Evolutionary conservation across 2,329 filamentous ascomycete genomes (phyloP).

Genomic region (Akanthomyces lecanii): DNA sequence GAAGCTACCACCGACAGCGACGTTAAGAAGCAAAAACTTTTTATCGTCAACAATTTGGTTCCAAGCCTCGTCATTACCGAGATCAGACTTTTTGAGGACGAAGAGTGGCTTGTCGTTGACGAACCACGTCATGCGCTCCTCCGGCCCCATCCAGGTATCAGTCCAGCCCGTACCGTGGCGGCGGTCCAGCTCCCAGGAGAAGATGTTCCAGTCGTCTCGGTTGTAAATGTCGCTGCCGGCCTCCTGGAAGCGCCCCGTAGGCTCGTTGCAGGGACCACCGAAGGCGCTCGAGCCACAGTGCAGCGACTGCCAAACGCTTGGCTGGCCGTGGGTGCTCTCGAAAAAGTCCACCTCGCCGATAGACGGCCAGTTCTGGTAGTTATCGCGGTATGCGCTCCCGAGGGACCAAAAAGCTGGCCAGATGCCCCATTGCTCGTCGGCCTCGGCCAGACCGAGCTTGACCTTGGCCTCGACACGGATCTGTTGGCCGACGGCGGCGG

Average conservation of each 20-base stretch:
- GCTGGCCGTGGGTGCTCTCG: conserved; percentile 38
- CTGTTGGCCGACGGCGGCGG: conserved; percentile 29
- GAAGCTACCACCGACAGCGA: conserved; percentile 38
- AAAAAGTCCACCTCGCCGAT: conserved; percentile 44
- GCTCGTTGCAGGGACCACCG: conserved; percentile 41
- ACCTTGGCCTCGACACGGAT: conserved; percentile 38
- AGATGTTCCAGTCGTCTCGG: conserved; percentile 31
- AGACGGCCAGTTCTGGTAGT: conserved; percentile 38
- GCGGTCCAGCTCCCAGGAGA: conserved; percentile 33
- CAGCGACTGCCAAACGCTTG: conserved; percentile 32
- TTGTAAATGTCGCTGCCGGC: conserved; percentile 20
- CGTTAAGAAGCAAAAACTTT: conserved; percentile 36
- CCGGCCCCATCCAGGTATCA: conserved; percentile 20
- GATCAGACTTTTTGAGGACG: conserved; percentile 25
- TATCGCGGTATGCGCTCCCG: conserved; percentile 34
- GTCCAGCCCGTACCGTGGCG: conserved; percentile 8
- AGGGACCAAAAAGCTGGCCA: conserved; percentile 47
- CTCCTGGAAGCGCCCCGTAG: conserved; percentile 29
- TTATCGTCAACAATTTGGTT: conserved; percentile 25
- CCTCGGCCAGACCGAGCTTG: conserved; percentile 30
- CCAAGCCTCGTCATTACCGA: conserved; percentile 30
- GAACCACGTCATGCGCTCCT: conserved; percentile 34
- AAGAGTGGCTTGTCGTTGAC: conserved; percentile 29
- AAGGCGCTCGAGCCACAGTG: conserved; percentile 37
- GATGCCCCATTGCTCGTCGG: conserved; percentile 33